Evolutionary conservation across 164 flowering plant species (phyloP).

Genomic region (Nelumbo lutea): DNA sequence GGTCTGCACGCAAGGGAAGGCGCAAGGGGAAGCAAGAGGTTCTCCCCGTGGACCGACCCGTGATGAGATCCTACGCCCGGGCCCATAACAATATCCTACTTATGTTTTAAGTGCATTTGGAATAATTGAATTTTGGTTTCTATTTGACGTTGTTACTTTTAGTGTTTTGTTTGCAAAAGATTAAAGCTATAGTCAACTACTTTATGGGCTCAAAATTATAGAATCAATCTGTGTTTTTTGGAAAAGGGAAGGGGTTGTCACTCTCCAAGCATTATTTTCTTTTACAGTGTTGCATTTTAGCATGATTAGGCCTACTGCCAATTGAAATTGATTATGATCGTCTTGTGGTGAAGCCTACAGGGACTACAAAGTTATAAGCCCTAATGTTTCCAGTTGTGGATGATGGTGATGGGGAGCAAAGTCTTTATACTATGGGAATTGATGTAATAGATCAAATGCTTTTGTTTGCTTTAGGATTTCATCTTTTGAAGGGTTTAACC

Average conservation of each 20-base stretch:
- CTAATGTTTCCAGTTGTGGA: conserved; percentile 56
- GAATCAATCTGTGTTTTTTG: not conserved
- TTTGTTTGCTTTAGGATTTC: conserved; percentile 49
- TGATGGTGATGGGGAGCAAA: conserved; percentile 59
- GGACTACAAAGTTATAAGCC: conserved; percentile 82
- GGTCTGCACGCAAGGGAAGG: no score
- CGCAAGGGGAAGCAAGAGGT: no score
- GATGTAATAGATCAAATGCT: conserved; percentile 80
- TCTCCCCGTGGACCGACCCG: no score
- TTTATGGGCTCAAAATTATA: not conserved
- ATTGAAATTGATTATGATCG: conserved; percentile 12
- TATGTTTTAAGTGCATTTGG: not conserved
- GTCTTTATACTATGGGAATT: conserved; percentile 62
- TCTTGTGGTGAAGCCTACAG: conserved; percentile 79
- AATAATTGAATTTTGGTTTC: not conserved
- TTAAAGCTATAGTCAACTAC: not conserved
- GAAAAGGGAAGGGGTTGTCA: no score
- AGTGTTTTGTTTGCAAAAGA: not conserved
- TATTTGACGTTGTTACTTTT: not conserved
- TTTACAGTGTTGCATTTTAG: not conserved
- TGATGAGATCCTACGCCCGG: no score
- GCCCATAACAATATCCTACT: not conserved
- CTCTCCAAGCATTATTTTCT: not conserved
- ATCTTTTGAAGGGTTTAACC: conserved; percentile 61
- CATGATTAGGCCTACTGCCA: not conserved